Conservation (phyloP, 2,329 filamentous ascomycete genomes). For the Didymosphaeria variabile region DNA sequence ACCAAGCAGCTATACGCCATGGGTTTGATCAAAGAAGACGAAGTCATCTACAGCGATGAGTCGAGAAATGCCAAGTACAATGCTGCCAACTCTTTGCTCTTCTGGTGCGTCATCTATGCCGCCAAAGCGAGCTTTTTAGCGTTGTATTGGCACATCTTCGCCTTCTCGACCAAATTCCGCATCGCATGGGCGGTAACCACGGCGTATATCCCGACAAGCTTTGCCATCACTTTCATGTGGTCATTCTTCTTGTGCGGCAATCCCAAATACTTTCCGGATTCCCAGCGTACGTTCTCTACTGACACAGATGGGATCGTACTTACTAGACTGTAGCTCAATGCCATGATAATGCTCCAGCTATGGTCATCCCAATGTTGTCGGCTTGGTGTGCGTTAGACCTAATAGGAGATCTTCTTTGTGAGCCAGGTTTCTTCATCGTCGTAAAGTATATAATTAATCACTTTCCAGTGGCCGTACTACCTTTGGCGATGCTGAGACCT, state of each 20-base stretch:
- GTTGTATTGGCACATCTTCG: conserved; percentile 17
- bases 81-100: conserved; percentile 14
- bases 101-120: conserved; percentile 20
- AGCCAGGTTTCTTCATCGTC: neutral
- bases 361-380: conserved; percentile 4
- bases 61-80: conserved; percentile 14
- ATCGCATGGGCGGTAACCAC: conserved; percentile 14
- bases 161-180: conserved; percentile 16
- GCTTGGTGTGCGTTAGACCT: conserved; percentile 14
- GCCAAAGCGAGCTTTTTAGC: conserved; percentile 19
- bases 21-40: conserved; percentile 12
- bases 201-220: conserved; percentile 8
- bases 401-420: conserved; percentile 14
- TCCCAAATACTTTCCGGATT: conserved; percentile 11
- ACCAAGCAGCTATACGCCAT: conserved; percentile 13
- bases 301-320: neutral
- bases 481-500: conserved; percentile 14
- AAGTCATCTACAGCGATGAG: conserved; percentile 5
- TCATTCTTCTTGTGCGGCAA: conserved; percentile 11
- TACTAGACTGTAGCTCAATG: conserved; percentile 3
- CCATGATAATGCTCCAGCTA: conserved; percentile 1
- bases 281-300: conserved; percentile 6
- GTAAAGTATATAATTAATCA: neutral
- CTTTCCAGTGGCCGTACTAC: conserved; percentile 9
- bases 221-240: conserved; percentile 14